Conservation (phyloP, 2,329 filamentous ascomycete species). For the Fusarium dlaminii region DNA sequence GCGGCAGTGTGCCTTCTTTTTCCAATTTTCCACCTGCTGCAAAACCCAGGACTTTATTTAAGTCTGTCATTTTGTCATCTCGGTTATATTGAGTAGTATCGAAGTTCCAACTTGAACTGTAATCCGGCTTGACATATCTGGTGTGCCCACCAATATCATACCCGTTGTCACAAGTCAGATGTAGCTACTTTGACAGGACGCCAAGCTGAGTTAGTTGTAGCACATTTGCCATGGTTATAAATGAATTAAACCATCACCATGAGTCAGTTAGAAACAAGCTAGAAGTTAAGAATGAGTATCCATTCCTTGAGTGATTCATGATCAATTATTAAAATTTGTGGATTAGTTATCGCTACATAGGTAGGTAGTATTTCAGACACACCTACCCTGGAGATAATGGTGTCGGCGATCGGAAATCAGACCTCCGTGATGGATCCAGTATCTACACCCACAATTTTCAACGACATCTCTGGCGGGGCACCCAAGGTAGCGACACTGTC, state of each 20-base stretch:
- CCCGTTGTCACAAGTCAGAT: not conserved
- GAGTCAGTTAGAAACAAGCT: not conserved
- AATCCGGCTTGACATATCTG: no score
- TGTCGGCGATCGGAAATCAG: slow-evolving; percentile 35
- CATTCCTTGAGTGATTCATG: not conserved
- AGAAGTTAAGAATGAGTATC: not conserved
- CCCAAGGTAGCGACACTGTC: slow-evolving; percentile 26
- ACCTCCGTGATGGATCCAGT: slow-evolving; percentile 15
- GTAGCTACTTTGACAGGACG: not conserved
- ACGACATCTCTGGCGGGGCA: slow-evolving; percentile 40
- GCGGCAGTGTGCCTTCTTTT: not conserved
- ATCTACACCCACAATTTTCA: slow-evolving; percentile 41
- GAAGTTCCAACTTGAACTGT: not conserved
- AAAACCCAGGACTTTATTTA: not conserved
- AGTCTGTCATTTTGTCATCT: no score
- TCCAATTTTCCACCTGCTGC: not conserved
- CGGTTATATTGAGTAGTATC: not conserved
- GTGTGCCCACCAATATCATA: not conserved
- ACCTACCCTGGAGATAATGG: slow-evolving; percentile 11
- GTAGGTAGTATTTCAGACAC: not conserved
- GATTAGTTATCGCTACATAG: not conserved
- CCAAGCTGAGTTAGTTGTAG: not conserved
- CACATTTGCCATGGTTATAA: not conserved
- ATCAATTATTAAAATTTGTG: not conserved
- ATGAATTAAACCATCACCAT: not conserved